phyloP scores from a whole-genome alignment of 495 filamentous ascomycete genomes.

The Paragyromitra xinjiangensis region DNA sequence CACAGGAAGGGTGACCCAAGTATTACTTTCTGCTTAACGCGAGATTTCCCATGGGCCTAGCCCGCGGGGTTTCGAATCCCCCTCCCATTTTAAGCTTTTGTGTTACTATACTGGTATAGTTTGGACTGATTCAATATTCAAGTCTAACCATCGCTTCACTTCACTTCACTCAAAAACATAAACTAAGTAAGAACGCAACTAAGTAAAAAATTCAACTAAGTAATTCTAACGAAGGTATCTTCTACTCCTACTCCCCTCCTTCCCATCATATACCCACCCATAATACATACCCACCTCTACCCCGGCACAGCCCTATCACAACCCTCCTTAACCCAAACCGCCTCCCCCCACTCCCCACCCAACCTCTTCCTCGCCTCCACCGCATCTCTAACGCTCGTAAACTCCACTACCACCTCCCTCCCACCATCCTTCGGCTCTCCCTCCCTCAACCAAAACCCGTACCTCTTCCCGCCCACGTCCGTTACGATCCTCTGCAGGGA shows the following conservation, averaged over 20 bases:
- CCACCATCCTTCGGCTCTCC: constrained; percentile 31
- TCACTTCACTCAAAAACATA: too few relatives aligned
- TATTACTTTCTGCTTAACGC: constrained; percentile 23
- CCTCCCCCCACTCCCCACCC: constrained; percentile 45
- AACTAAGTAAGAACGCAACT: too few relatives aligned
- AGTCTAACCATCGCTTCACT: too few relatives aligned
- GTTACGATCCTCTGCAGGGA: constrained; percentile 26
- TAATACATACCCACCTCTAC: too few relatives aligned
- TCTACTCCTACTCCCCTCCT: neutral
- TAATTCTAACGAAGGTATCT: too few relatives aligned
- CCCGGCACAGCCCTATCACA: constrained; percentile 44
- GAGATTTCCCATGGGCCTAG: constrained; percentile 35
- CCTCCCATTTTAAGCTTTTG: constrained; percentile 20
- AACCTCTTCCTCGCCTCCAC: constrained; percentile 38
- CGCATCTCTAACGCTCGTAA: constrained; percentile 47
- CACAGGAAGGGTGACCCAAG: constrained; percentile 35
- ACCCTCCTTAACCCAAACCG: constrained; percentile 41
- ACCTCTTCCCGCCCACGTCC: constrained; percentile 37
- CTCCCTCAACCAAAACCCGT: constrained; percentile 40
- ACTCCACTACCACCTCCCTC: constrained; percentile 48
- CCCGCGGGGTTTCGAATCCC: constrained; percentile 43
- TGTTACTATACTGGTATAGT: neutral
- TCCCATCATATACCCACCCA: neutral
- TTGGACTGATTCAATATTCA: too few relatives aligned
- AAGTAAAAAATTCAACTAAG: too few relatives aligned